Evolutionary conservation across 83 land plant genomes (phyloP), one percentile per base, ranked within the genome.

Genomic region (Picea abies): DNA sequence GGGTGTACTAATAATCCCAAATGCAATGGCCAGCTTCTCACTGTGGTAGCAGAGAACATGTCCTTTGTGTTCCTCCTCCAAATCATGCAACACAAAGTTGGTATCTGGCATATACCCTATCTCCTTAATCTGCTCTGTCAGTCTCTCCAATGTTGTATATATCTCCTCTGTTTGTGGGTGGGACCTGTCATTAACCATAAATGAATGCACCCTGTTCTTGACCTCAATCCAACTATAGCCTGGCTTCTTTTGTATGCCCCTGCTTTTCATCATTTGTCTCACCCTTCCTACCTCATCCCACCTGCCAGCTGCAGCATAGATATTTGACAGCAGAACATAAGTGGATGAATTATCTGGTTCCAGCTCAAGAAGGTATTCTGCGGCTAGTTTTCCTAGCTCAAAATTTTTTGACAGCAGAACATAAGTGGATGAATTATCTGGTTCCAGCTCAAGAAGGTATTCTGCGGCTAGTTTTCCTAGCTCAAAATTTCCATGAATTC

Each of bases 221-320:
- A 89, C 22, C n/a, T 91, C 91, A 79, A 91, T 88, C 93, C 93
- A 91, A 79, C 93, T 91, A 81, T 87, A 83, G 7, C 90, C 93
- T 15, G 89, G 81, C 52, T 89, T 91, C 79, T 91, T 89, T 60
- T 71, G 82, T 9, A 89, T 83, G 11, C 85, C 86, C 61, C 79
- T 89, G 32, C 23, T 12, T 23, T 81, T 81, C 93, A 91, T 91
- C 76, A 82, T 52, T 56, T 83, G 85, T 60, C 93, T 87, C 66
- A 91, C 65, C 25, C 84, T 87, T 75, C 83, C 64, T 35, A 87
- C 93, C 76, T 89, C 89, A 29, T 87, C 80, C 76, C 84, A 67
- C 79, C 17, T 84, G 22, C 91, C 91, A 14, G 62, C 70, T 12
- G 80, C 78, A 14, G 85, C 60, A 67, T 87, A 86, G 63, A 91